phyloP scores from a whole-genome alignment of 345 rosid genomes.

The Erucastrum elatum region DNA sequence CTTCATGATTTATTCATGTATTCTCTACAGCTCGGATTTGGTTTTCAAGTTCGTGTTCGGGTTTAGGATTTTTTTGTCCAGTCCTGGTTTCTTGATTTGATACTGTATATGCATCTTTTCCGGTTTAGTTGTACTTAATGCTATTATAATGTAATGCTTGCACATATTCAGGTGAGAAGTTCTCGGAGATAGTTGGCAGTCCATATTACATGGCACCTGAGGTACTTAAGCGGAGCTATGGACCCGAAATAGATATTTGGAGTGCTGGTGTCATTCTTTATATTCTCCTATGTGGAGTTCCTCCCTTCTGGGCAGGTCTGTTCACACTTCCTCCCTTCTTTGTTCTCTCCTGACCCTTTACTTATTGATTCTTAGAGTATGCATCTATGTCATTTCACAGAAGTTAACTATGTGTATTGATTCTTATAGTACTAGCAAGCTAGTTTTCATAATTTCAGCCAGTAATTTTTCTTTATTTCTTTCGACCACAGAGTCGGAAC shows the following conservation, averaged over 20 bases:
- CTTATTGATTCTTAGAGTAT: not conserved
- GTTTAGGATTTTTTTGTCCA: not conserved
- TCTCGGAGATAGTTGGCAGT: conserved; percentile 98
- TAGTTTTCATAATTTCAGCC: not conserved
- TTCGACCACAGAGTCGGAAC: conserved; percentile 81
- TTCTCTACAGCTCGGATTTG: no score
- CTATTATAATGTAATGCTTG: conserved; percentile 6
- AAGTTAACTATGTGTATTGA: not conserved
- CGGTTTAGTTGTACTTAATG: not conserved
- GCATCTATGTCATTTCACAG: not conserved
- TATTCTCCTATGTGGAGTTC: conserved; percentile 93
- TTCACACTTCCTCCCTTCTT: no score
- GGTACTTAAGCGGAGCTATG: conserved; percentile 94
- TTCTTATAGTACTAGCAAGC: not conserved
- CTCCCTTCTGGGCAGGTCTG: conserved; percentile 99
- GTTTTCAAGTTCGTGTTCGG: no score
- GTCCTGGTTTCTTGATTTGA: conserved; percentile 2
- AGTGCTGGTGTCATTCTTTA: conserved; percentile 99
- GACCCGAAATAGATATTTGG: conserved; percentile 99
- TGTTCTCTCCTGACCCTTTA: no score
- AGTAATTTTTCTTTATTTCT: not conserved
- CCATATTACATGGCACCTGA: conserved; percentile 99
- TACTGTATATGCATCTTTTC: not conserved
- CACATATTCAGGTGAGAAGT: conserved; percentile 67
- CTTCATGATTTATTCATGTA: no score